Evolutionary conservation across 768 basidiomycete genomes (phyloP), one percentile per base, ranked within the genome.

Genomic region (Leccinum rimulosum): DNA sequence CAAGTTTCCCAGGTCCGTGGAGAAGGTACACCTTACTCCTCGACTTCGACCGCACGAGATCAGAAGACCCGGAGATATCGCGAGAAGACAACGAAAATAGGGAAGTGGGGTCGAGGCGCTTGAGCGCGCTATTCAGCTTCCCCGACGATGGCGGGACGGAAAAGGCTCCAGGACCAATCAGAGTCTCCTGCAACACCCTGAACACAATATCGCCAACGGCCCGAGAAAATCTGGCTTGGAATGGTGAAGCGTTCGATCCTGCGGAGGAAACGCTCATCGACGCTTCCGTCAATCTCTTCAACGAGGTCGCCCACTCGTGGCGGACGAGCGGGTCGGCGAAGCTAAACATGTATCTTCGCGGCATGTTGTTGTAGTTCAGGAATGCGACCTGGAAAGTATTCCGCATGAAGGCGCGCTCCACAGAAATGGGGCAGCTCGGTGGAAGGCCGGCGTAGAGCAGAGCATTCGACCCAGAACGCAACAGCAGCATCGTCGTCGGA

Each of bases 321-420:
- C 87, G 84, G 17, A 90, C 81, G 40, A 89, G 78, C 1, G 88
- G 82, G 66, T 94, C 92, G 53, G 89, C 85, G 47, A 97, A 86
- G 62, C 91, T 94, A 79, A 97, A 98, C 87, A 97, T 94, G 76
- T 98, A 98, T 67, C 88, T 86, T 64, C 94, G 83, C 73, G 89
- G 91, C 55, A 77, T 59, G 31, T 86, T 85, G 33, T 78, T 69
- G 62, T 88, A 84, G 64, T 86, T 86, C 40, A 79, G 62, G 76
- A 98, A 98, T 2, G 93, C 87, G 35, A 98, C 75, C 71, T 97
- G 93, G 81, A 98, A 95, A 0, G 95, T 97, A 70, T 98, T 91
- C 59, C 88, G 85, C 96, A 98, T 98, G 76, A 98, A 98, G 0
- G 93, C 87, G 19, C 94, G 88, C 69, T 96, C 94, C 60, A 96